Base-by-base conservation (phyloP, 352 stramenopile genomes). In the Phytophthora pisi region DNA sequence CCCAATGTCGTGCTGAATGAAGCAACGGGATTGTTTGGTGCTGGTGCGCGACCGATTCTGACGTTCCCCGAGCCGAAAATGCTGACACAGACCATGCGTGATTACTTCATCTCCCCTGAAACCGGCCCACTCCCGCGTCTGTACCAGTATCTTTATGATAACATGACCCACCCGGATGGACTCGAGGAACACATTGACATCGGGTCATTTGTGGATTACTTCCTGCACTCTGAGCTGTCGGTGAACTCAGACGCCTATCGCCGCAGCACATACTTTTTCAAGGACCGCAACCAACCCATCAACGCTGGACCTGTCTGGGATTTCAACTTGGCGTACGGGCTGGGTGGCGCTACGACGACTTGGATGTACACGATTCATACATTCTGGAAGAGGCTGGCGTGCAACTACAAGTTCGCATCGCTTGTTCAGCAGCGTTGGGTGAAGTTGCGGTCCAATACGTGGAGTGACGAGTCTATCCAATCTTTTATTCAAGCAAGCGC, bases 301-400 rank as follows among this genome's bases (percentile, higher is more conserved):
- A 88, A 92, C 60, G 82, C 82, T 47, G 84, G 84, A 0, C 82
- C 81, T 1, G 77, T 89, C 11, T 92, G 84, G 84, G 83, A 91
- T 53, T 85, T 90, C 46, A 91, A 91, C 59, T 59, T 91, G 42
- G 83, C 83, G 1, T 91, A 86, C 55, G 82, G 84, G 20, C 61
- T 57, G 36, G 77, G 72, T 46, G 70, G 71, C 9, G 66, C 56
- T 20, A 71, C 72, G 38, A 77, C 77, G 38, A 61, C 74, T 53
- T 92, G 84, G 82, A 68, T 90, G 47, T 92, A 84, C 63, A 74
- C 74, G 57, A 66, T 61, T 31, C 68, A 80, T 51, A 72, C 77
- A 16, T 84, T 86, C 46, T 92, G 84, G 84, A 86, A 86, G 38
- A 80, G 84, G 8, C 62, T 92, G 5, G 65, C 73, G 3, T 92